Percentiles rank a stretch among this genome's conserved stretches.
These are phyloP conservation scores for Bruguiera parviflora DNA, from an alignment of 345 rosid species.

Conservation along the genomic window DNA sequence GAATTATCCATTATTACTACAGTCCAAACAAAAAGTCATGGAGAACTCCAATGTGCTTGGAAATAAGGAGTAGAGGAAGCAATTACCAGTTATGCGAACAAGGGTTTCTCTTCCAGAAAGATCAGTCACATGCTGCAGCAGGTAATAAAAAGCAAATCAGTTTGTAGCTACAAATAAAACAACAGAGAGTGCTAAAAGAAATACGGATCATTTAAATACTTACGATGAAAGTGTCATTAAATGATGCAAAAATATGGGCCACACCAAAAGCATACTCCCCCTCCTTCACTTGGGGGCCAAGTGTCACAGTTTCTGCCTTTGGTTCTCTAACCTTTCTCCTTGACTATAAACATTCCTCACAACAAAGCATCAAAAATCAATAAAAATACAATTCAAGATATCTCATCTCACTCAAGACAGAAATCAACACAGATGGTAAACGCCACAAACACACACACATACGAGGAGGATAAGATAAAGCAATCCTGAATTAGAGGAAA, in stretches of 20 bases:
- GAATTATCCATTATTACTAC: no score
- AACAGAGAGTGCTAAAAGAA: background rate
- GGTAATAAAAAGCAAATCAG: background rate
- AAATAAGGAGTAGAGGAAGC: background rate
- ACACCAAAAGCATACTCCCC: conserved; percentile 33
- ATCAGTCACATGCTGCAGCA: conserved; percentile 82
- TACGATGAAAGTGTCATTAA: conserved; percentile 54
- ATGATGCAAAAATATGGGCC: conserved; percentile 24
- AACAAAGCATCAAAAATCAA: background rate
- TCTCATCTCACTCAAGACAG: no score
- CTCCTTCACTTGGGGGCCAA: conserved; percentile 30
- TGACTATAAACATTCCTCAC: background rate
- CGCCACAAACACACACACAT: no score
- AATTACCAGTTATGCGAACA: conserved; percentile 81
- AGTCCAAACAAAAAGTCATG: no score
- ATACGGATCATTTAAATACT: conserved; percentile 17
- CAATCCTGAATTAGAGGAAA: no score
- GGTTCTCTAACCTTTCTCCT: conserved; percentile 31
- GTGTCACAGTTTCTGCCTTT: conserved; percentile 33
- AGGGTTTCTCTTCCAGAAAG: conserved; percentile 88
- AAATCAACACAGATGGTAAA: background rate
- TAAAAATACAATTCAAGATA: background rate
- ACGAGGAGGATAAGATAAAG: no score
- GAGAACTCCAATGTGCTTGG: background rate
- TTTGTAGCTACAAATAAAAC: background rate